These are phyloP conservation scores for Annona cherimola DNA, from an alignment of 164 flowering plant species.

Conservation along the genomic window DNA sequence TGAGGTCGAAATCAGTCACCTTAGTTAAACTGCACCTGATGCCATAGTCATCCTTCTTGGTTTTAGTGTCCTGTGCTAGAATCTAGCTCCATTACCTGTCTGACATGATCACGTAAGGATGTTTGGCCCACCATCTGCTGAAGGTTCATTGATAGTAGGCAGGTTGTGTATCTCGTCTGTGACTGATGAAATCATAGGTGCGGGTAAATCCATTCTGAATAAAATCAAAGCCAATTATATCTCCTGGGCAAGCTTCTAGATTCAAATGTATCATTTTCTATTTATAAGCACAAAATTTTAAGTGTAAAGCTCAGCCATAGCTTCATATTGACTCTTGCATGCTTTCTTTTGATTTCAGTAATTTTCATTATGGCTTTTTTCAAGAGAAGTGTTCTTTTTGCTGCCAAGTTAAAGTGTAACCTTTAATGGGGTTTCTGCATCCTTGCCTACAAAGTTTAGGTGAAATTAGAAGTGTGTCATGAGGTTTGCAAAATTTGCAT, in stretches of 20 bases:
- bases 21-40: constrained; percentile 34
- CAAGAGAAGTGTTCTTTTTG: too few species aligned
- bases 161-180: not conserved
- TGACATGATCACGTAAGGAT: not conserved
- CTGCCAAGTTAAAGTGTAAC: too few species aligned
- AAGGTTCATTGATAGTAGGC: not conserved
- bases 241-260: not conserved
- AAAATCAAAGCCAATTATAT: not conserved
- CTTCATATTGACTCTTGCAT: too few species aligned
- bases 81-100: not conserved
- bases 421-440: too few species aligned
- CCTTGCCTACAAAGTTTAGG: too few species aligned
- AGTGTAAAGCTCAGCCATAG: too few species aligned
- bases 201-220: not conserved
- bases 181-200: not conserved
- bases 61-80: not conserved
- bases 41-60: not conserved
- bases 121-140: not conserved
- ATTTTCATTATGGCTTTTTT: too few species aligned
- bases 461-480: too few species aligned
- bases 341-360: too few species aligned
- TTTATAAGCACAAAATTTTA: too few species aligned
- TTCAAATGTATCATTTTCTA: too few species aligned
- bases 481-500: too few species aligned
- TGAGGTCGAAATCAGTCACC: constrained; percentile 56